phyloP scores from a whole-genome alignment of 1,139 yeast genomes.

The Candida smagusa region DNA sequence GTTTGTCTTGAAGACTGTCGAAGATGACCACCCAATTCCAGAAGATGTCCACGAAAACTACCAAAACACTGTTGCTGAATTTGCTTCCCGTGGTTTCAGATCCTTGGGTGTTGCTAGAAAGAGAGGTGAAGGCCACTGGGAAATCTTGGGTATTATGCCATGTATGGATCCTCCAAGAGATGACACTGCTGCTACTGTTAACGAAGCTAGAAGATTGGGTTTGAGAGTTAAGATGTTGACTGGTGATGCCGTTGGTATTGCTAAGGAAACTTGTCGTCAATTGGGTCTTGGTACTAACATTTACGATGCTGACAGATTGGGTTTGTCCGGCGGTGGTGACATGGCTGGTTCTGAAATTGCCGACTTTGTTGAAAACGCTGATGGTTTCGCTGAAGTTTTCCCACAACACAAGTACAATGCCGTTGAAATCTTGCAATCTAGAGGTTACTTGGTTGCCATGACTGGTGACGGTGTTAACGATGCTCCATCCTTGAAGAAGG shows the following conservation, averaged over 20 bases:
- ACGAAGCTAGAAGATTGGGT: conserved; percentile 92
- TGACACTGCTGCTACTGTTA: conserved; percentile 94
- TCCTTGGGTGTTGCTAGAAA: conserved; percentile 98
- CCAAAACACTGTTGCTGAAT: conserved; percentile 96
- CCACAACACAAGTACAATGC: conserved; percentile 95
- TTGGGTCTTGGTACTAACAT: conserved; percentile 95
- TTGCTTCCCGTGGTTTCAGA: conserved; percentile 98
- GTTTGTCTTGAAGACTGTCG: conserved; percentile 91
- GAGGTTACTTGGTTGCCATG: conserved; percentile 97
- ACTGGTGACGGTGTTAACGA: conserved; percentile 99
- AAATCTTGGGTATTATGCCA: conserved; percentile 96
- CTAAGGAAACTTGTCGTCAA: conserved; percentile 98
- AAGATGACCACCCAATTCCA: conserved; percentile 94
- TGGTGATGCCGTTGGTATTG: conserved; percentile 99
- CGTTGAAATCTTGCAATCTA: conserved; percentile 82
- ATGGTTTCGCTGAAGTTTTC: conserved; percentile 97
- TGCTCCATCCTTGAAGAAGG: conserved; percentile 94
- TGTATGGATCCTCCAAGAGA: conserved; percentile 99
- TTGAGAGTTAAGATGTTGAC: conserved; percentile 96
- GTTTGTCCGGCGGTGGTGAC: conserved; percentile 95
- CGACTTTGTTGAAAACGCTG: conserved; percentile 94
- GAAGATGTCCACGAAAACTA: conserved; percentile 93
- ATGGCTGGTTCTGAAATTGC: conserved; percentile 96
- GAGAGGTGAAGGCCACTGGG: conserved; percentile 99
- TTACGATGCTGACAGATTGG: conserved; percentile 95